A percentile compares a stretch with the other conserved stretches of the same genome.
Conservation (phyloP, 2,329 filamentous ascomycete species). For the Xylaria hypoxylon region DNA sequence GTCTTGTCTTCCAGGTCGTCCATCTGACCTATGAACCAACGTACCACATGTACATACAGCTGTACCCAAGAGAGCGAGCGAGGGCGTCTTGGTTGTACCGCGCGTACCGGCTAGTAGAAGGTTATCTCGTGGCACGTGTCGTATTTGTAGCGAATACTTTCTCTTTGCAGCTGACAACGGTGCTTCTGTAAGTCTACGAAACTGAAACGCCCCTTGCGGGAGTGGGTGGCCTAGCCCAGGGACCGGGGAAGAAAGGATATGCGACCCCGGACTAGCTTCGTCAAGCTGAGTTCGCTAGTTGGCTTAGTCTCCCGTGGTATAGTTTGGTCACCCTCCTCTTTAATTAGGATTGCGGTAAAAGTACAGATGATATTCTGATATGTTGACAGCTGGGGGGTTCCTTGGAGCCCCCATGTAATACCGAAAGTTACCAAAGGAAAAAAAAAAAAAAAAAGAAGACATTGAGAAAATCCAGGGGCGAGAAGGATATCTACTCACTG, state of each 20-base stretch:
- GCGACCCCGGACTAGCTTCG: slow-evolving; percentile 46
- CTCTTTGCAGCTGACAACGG: slow-evolving; percentile 37
- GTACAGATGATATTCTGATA: slow-evolving; percentile 28
- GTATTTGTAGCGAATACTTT: slow-evolving; percentile 42
- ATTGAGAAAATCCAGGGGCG: slow-evolving; percentile 8
- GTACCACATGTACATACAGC: slow-evolving; percentile 31
- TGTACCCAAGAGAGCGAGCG: slow-evolving; percentile 14
- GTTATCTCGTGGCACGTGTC: slow-evolving; percentile 38
- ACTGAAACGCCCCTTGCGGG: slow-evolving; percentile 43
- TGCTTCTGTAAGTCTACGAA: slow-evolving; percentile 42
- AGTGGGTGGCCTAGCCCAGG: slow-evolving; percentile 44
- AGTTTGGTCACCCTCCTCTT: slow-evolving; percentile 36
- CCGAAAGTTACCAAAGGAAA: not conserved
- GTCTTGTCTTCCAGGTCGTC: slow-evolving; percentile 20
- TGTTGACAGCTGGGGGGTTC: slow-evolving; percentile 33
- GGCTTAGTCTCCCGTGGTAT: slow-evolving; percentile 34
- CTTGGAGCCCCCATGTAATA: slow-evolving; percentile 36
- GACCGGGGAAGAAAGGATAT: slow-evolving; percentile 41
- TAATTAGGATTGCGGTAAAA: slow-evolving; percentile 31
- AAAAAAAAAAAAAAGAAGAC: not conserved
- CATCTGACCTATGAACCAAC: slow-evolving; percentile 33
- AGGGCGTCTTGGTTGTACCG: slow-evolving; percentile 32
- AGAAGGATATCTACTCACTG: slow-evolving; percentile 17
- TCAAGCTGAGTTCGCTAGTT: slow-evolving; percentile 47
- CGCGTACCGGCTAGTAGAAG: slow-evolving; percentile 26